Conservation (phyloP, 345 rosid species). For the Eucalyptus microcorys region DNA sequence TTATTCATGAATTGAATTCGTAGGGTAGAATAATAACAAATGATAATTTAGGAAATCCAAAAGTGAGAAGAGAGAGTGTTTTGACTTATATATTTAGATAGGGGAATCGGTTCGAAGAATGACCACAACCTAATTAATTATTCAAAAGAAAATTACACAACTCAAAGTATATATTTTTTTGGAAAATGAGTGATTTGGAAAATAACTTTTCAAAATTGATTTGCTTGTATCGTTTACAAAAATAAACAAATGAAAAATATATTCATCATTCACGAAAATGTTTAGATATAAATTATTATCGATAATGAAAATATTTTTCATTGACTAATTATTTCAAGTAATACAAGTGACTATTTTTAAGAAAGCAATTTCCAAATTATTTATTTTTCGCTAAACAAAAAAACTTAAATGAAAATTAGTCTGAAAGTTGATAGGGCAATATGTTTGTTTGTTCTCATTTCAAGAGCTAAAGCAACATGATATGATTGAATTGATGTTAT, state of each 20-base stretch:
- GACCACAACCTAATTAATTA: neutral
- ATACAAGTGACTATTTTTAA: neutral
- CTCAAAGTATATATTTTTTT: neutral
- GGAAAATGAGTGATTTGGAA: neutral
- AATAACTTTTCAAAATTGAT: neutral
- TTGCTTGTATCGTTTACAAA: neutral
- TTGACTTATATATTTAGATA: neutral
- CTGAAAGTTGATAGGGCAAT: neutral
- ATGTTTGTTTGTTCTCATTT: neutral
- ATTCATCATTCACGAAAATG: fast-evolving
- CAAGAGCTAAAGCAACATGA: neutral
- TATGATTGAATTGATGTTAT: neutral
- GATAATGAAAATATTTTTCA: too few relatives aligned
- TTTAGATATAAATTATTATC: too few relatives aligned
- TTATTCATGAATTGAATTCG: neutral
- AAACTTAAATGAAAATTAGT: neutral
- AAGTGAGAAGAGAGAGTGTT: neutral
- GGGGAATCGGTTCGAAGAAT: neutral
- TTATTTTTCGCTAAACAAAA: fast-evolving
- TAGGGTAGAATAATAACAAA: neutral
- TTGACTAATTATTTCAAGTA: neutral
- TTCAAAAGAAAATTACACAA: neutral
- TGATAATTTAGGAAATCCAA: neutral
- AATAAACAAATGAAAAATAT: neutral
- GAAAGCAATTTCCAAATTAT: neutral